Conservation (phyloP, 1,284 basidiomycete genomes). For the Ustilago nuda region DNA sequence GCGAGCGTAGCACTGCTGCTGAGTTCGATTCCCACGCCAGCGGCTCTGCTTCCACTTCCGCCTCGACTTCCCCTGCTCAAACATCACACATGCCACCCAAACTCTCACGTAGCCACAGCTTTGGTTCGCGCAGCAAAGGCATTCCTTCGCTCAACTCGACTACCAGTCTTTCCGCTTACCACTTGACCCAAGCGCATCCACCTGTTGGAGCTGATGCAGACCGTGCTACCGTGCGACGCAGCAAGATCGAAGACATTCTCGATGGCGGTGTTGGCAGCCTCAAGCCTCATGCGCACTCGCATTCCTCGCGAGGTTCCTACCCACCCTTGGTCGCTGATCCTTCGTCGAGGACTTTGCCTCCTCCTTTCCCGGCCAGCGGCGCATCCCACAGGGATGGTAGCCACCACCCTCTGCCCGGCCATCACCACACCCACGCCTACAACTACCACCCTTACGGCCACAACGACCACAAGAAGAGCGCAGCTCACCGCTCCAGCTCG, state of each 20-base stretch:
- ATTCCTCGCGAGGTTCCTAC: conserved; percentile 38
- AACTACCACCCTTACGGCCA: conserved; percentile 57
- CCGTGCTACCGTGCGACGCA: conserved; percentile 27
- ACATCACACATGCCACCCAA: conserved; percentile 44
- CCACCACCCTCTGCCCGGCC: conserved; percentile 47
- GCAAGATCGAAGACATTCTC: conserved; percentile 53
- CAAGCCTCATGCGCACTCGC: conserved; percentile 20
- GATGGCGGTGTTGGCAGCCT: conserved; percentile 49
- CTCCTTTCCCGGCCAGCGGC: conserved; percentile 45
- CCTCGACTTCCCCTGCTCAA: conserved; percentile 52
- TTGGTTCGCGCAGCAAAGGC: conserved; percentile 49
- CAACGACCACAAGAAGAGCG: conserved; percentile 44
- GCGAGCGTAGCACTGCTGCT: conserved; percentile 64
- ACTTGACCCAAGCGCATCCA: conserved; percentile 37
- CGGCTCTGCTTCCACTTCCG: conserved; percentile 49
- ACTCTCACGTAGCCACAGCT: conserved; percentile 52
- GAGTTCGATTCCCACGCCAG: conserved; percentile 40
- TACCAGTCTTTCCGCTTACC: conserved; percentile 56
- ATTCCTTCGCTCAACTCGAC: conserved; percentile 47
- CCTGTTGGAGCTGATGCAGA: conserved; percentile 19
- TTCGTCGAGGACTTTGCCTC: conserved; percentile 53
- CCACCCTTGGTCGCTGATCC: conserved; percentile 47
- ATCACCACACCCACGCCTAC: conserved; percentile 48
- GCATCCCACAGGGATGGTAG: conserved; percentile 37
- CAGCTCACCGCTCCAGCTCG: conserved; percentile 44